Base-by-base conservation (phyloP, 2,329 filamentous ascomycete species). In the Neoarthrinium moseri region DNA sequence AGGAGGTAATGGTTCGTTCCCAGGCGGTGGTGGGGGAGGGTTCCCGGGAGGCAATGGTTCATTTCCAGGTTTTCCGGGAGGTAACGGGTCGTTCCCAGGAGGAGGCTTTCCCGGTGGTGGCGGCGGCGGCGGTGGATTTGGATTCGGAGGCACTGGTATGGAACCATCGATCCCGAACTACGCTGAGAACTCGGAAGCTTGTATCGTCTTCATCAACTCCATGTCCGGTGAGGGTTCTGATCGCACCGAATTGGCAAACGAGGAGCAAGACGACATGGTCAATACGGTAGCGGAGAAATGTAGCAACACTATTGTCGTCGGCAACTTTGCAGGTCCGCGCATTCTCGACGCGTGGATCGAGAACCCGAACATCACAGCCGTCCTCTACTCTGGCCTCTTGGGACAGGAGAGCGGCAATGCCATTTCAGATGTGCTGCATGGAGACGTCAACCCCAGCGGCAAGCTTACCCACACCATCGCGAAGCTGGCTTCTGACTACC, bases 231-330 rank as follows among this genome's bases (percentile, higher is more conserved):
- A 44, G 26, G 42, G 42, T 17, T 20, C 32, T 10, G 42, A 44
- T 21, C 42, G 42, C 22, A 36, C n/a, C 8, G 30, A 36, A 15
- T 23, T 44, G 12, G 21, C 22, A 10, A 37, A 44, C 17, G 22
- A 6, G 12, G 42, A 43, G 21, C 27, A 33, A 15, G 82, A 87
- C 39, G 67, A 71, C 6, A 59, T 86, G 42, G 80, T 87, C 54
- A 66, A 74, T 42, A 80, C 80, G 26, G 80, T 84, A 6, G 74
- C 80, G 1, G 69, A 72, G 4, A 65, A 75, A 46, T 84, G 78
- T 68, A 83, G 83, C 68, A 87, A 87, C 68, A 87, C 83, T 10
- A 72, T 88, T 32, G 77, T 87, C 22, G 73, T 87, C 48, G 74
- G 87, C 46, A 84, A 87, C 66, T 79, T 78, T 11, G 76, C 81